These are phyloP conservation scores for Emergomyces africanus DNA, from an alignment of 2,329 filamentous ascomycete species.

Conservation along the genomic window DNA sequence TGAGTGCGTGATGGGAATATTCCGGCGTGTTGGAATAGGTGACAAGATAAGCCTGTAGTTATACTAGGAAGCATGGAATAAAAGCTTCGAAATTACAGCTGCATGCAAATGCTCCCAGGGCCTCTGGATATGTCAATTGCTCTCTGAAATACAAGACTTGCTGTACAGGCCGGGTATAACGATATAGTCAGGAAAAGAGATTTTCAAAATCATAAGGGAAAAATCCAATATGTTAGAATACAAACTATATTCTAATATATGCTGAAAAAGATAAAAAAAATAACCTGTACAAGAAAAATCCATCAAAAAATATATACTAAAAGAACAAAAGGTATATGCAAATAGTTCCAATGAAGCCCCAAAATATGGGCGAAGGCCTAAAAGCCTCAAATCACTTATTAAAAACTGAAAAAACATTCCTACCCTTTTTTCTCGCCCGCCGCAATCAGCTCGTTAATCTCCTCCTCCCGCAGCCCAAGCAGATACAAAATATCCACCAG, in stretches of 20 bases:
- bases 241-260: background rate
- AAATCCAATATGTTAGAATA: background rate
- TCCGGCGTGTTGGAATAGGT: background rate
- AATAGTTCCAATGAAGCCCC: background rate
- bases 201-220: background rate
- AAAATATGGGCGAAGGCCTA: background rate
- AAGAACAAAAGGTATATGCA: background rate
- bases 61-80: background rate
- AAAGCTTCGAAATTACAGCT: background rate
- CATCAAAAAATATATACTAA: background rate
- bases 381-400: background rate
- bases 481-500: slow-evolving; percentile 48
- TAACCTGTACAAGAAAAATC: background rate
- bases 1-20: background rate
- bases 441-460: slow-evolving; percentile 33
- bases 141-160: background rate
- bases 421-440: background rate
- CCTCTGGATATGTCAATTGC: background rate
- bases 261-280: background rate
- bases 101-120: background rate
- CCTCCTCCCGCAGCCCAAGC: slow-evolving; percentile 40
- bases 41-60: background rate
- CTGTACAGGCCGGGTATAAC: background rate
- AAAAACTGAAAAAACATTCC: background rate
- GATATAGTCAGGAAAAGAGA: background rate